Percentiles rank a stretch among this genome's conserved stretches.
phyloP scores from a whole-genome alignment of 2,329 filamentous ascomycete genomes.

The Cryphonectria radicalis region DNA sequence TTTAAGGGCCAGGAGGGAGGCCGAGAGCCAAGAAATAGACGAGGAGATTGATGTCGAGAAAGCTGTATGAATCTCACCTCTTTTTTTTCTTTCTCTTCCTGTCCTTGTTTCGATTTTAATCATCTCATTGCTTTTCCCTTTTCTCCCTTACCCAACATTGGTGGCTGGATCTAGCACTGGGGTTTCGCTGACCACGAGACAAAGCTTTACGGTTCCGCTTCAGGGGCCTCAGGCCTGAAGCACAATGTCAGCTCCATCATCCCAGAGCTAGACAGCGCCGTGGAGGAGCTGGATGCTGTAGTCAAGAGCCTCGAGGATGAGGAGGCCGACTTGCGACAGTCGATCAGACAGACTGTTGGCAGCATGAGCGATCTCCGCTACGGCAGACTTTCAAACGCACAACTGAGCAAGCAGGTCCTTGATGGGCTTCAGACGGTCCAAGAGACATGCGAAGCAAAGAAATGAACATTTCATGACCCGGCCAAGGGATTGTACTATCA shows the following conservation, averaged over 20 bases:
- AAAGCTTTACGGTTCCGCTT: conserved; percentile 59
- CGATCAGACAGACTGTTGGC: conserved; percentile 69
- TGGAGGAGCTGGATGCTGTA: conserved; percentile 68
- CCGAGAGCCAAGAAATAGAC: conserved; percentile 60
- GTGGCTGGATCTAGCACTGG: background rate
- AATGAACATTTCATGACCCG: conserved; percentile 34
- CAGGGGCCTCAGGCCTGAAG: conserved; percentile 50
- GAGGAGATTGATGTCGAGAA: conserved; percentile 67
- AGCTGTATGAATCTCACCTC: conserved; percentile 47
- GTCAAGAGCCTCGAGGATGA: conserved; percentile 69
- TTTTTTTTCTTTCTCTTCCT: conserved; percentile 1
- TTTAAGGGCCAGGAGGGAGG: conserved; percentile 54
- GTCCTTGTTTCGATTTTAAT: background rate
- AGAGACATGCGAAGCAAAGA: conserved; percentile 61
- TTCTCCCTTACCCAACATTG: background rate
- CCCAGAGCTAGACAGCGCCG: conserved; percentile 70
- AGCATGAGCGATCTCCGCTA: conserved; percentile 82
- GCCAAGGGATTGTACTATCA: conserved; percentile 9
- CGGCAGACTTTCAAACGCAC: conserved; percentile 70
- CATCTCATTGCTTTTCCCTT: background rate
- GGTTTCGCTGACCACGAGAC: conserved; percentile 2
- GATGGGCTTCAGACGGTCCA: conserved; percentile 68
- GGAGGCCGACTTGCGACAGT: conserved; percentile 60
- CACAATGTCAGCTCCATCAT: conserved; percentile 70
- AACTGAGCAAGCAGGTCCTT: conserved; percentile 68